Evolutionary conservation across 2,329 filamentous ascomycete genomes (phyloP).

Genomic region (Phialemonium atrogriseum): DNA sequence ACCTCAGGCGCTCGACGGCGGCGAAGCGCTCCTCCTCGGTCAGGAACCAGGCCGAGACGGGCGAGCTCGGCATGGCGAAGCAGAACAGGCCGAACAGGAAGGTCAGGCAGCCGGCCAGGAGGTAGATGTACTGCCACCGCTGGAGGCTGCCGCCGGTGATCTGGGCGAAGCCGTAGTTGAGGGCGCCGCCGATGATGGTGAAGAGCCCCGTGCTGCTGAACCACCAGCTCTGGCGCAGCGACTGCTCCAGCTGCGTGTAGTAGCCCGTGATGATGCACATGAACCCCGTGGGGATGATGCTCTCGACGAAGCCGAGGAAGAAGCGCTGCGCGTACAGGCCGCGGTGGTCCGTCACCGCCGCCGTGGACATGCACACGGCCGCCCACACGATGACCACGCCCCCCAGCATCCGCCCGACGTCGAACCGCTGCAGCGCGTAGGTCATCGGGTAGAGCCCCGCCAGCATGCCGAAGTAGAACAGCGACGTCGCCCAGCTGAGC

Average conservation of each 20-base stretch:
- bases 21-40: slow-evolving; percentile 53
- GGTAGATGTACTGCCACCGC: slow-evolving; percentile 64
- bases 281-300: slow-evolving; percentile 57
- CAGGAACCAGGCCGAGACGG: slow-evolving; percentile 62
- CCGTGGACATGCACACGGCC: slow-evolving; percentile 58
- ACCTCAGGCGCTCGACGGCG: slow-evolving; percentile 54
- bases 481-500: slow-evolving; percentile 67
- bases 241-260: slow-evolving; percentile 59
- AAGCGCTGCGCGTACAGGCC: slow-evolving; percentile 62
- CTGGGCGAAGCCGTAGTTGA: slow-evolving; percentile 63
- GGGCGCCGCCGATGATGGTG: slow-evolving; percentile 52
- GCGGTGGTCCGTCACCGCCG: slow-evolving; percentile 52
- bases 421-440: slow-evolving; percentile 60
- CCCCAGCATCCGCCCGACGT: slow-evolving; percentile 56
- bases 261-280: slow-evolving; percentile 55
- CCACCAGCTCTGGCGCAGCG: slow-evolving; percentile 59
- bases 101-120: slow-evolving; percentile 55
- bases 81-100: slow-evolving; percentile 57
- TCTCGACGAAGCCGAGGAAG: slow-evolving; percentile 55
- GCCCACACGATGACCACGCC: slow-evolving; percentile 58
- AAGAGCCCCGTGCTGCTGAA: slow-evolving; percentile 52
- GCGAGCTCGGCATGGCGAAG: slow-evolving; percentile 57
- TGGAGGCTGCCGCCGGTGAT: slow-evolving; percentile 44
- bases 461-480: slow-evolving; percentile 77
- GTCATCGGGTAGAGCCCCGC: slow-evolving; percentile 67